Conservation (phyloP, 768 basidiomycete species). For the Pleurotus cornucopiae region DNA sequence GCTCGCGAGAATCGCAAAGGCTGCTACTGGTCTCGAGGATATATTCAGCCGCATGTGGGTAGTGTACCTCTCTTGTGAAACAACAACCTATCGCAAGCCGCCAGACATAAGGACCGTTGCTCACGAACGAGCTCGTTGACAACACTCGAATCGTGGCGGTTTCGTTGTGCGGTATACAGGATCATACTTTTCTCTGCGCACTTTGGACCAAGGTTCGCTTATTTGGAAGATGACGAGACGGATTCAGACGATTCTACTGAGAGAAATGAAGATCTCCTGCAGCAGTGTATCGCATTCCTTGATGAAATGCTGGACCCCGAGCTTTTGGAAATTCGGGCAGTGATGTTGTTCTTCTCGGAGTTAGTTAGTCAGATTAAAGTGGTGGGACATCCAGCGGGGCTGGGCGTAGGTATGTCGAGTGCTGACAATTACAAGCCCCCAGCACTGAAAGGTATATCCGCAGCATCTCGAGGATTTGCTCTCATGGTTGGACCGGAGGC, state of each 20-base stretch:
- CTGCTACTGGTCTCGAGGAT: constrained; percentile 14
- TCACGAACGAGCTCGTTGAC: constrained; percentile 15
- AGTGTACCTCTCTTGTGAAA: neutral
- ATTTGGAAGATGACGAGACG: neutral
- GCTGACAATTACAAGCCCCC: too few species aligned
- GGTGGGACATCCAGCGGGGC: neutral
- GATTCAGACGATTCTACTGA: neutral
- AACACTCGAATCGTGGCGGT: constrained; percentile 18
- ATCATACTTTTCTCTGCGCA: constrained; percentile 14
- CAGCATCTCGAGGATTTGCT: neutral
- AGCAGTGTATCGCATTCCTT: neutral
- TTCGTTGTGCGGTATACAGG: constrained; percentile 18
- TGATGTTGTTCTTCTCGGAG: neutral
- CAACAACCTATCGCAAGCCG: too few species aligned
- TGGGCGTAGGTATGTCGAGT: too few species aligned
- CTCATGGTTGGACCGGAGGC: neutral
- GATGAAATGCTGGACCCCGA: neutral
- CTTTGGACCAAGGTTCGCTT: constrained; percentile 3
- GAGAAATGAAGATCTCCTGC: neutral
- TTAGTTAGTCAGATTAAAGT: neutral
- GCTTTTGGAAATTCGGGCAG: neutral
- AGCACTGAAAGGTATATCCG: neutral
- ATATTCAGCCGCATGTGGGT: constrained; percentile 20
- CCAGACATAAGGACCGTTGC: constrained; percentile 19
- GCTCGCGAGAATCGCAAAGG: constrained; percentile 6